These are phyloP conservation scores for Calcarisporium arbuscula DNA, from an alignment of 2,329 filamentous ascomycete genomes.

Conservation along the genomic window DNA sequence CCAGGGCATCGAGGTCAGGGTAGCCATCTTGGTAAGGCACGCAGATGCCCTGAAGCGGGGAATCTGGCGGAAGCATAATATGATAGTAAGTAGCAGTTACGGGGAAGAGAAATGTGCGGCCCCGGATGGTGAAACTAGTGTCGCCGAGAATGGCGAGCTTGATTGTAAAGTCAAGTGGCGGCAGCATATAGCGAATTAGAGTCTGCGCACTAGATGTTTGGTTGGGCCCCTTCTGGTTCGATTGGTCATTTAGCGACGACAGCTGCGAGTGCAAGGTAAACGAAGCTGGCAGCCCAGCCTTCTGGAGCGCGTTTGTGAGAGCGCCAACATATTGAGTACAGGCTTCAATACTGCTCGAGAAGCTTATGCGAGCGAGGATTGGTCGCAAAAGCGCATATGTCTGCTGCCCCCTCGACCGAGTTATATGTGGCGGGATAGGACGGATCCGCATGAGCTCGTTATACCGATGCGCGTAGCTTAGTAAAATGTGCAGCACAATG, in stretches of 20 bases:
- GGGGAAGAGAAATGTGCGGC: conserved; percentile 37
- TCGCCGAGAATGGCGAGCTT: conserved; percentile 40
- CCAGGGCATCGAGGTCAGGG: conserved; percentile 35
- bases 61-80: conserved; percentile 30
- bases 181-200: conserved; percentile 36
- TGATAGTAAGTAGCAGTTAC: conserved; percentile 39
- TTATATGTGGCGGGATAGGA: conserved; percentile 35
- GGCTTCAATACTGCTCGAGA: conserved; percentile 32
- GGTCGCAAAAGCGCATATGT: conserved; percentile 45
- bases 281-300: conserved; percentile 37
- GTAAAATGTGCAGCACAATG: conserved; percentile 65
- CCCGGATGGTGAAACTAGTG: conserved; percentile 34
- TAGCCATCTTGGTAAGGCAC: conserved; percentile 40
- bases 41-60: conserved; percentile 30
- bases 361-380: conserved; percentile 42
- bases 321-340: conserved; percentile 36
- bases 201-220: conserved; percentile 36
- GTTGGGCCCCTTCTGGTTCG: conserved; percentile 23
- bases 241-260: conserved; percentile 20
- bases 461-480: conserved; percentile 72
- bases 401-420: conserved; percentile 30
- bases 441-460: conserved; percentile 65
- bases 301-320: conserved; percentile 37
- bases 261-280: conserved; percentile 36
- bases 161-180: conserved; percentile 34